Evolutionary conservation across 768 basidiomycete species (phyloP).

Genomic region (Russula sp.): DNA sequence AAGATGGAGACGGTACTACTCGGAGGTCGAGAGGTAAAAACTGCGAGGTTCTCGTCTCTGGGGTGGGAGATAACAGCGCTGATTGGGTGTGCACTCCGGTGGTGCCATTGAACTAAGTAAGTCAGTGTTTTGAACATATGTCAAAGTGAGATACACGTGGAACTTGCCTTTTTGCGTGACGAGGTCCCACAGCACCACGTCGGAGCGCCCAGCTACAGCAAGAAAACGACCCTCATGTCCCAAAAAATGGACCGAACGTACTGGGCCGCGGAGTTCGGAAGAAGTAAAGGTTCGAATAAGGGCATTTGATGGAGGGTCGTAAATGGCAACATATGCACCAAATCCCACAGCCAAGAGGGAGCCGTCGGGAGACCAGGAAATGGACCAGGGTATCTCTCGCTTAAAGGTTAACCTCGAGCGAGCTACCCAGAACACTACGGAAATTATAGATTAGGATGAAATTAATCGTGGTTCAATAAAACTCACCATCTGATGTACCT

Average conservation of each 20-base stretch:
- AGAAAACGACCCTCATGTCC: conserved; percentile 72
- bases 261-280: conserved; percentile 49
- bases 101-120: conserved; percentile 58
- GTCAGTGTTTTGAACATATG: conserved; percentile 14
- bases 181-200: conserved; percentile 72
- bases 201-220: conserved; percentile 47
- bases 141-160: neutral
- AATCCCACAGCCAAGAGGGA: conserved; percentile 79
- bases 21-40: conserved; percentile 44
- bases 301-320: conserved; percentile 62
- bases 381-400: conserved; percentile 58
- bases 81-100: conserved; percentile 41
- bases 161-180: conserved; percentile 56
- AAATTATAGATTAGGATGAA: conserved; percentile 1
- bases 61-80: conserved; percentile 54
- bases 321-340: conserved; percentile 65
- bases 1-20: conserved; percentile 47
- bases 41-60: conserved; percentile 54
- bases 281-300: conserved; percentile 56
- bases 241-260: conserved; percentile 57
- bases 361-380: conserved; percentile 81
- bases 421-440: conserved; percentile 71
- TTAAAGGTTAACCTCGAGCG: conserved; percentile 72
- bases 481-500: conserved; percentile 49
- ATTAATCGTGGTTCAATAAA: neutral